Conservation (phyloP, 495 filamentous ascomycete genomes). For the Xylaria nigripes region DNA sequence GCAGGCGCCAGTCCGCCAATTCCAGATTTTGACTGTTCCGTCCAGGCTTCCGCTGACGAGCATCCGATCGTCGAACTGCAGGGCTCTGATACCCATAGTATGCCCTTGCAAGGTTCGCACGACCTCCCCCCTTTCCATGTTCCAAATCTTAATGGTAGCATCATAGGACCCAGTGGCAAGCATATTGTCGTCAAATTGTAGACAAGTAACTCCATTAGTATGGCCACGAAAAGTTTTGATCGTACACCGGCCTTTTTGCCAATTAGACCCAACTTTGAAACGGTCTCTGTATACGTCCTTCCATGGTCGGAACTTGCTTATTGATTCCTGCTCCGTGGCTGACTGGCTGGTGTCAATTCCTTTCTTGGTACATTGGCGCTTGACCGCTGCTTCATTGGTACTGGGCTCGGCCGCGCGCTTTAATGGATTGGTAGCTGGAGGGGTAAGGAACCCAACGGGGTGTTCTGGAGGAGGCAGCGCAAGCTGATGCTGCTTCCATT, state of each 20-base stretch:
- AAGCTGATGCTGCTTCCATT: conserved; percentile 71
- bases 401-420: conserved; percentile 28
- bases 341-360: conserved; percentile 6
- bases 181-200: conserved; percentile 92
- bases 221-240: conserved; percentile 79
- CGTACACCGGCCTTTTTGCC: conserved; percentile 86
- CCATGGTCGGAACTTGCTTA: conserved; percentile 22
- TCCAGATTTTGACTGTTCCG: conserved; percentile 79
- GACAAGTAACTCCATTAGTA: conserved; percentile 87
- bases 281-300: conserved; percentile 70
- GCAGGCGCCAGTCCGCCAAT: conserved; percentile 88
- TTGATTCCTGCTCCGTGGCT: conserved; percentile 16
- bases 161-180: conserved; percentile 94
- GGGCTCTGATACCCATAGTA: conserved; percentile 67
- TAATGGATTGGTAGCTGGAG: conserved; percentile 1
- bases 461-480: not conserved
- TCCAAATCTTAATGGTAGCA: conserved; percentile 89
- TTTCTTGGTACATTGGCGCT: conserved; percentile 41
- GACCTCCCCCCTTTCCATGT: conserved; percentile 79
- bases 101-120: conserved; percentile 78
- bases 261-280: conserved; percentile 86
- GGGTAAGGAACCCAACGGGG: not conserved
- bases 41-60: conserved; percentile 81
- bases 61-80: conserved; percentile 90
- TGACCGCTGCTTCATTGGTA: conserved; percentile 28